phyloP scores from a whole-genome alignment of 208 protist genomes.

The Acanthamoeba castellanii region DNA sequence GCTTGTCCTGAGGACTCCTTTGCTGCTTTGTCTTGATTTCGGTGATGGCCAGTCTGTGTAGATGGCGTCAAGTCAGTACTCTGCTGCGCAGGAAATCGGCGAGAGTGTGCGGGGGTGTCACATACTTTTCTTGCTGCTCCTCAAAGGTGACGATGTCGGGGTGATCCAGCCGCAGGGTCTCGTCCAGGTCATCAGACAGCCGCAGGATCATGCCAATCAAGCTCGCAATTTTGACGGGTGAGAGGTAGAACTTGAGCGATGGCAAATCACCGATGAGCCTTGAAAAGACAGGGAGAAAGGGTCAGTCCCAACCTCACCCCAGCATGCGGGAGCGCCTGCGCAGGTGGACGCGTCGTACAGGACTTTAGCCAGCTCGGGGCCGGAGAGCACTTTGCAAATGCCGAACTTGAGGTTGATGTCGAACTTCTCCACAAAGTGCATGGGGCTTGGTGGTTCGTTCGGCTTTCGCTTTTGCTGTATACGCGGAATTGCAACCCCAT shows the following conservation, averaged over 20 bases:
- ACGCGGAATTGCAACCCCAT: too few relatives aligned
- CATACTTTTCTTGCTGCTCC: constrained; percentile 47
- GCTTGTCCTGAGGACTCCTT: constrained; percentile 43
- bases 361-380: constrained; percentile 51
- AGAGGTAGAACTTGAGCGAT: constrained; percentile 68
- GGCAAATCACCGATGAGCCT: constrained; percentile 62
- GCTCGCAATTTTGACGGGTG: background rate
- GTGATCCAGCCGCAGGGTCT: constrained; percentile 47
- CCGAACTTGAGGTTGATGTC: constrained; percentile 69
- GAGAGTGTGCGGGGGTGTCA: background rate
- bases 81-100: background rate
- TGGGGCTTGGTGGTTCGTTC: constrained; percentile 12
- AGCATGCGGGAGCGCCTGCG: background rate
- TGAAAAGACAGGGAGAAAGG: background rate
- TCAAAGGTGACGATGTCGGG: constrained; percentile 40
- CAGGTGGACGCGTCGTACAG: constrained; percentile 11
- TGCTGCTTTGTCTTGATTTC: constrained; percentile 48
- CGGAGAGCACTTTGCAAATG: constrained; percentile 61
- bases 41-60: background rate
- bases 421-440: constrained; percentile 72
- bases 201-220: constrained; percentile 45
- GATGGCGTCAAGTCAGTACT: background rate
- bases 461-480: constrained; percentile 17
- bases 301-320: background rate
- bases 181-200: constrained; percentile 61